Evolutionary conservation across 1,284 basidiomycete genomes (phyloP), one percentile per base, ranked within the genome.

Genomic region (Rhodofomes roseus): DNA sequence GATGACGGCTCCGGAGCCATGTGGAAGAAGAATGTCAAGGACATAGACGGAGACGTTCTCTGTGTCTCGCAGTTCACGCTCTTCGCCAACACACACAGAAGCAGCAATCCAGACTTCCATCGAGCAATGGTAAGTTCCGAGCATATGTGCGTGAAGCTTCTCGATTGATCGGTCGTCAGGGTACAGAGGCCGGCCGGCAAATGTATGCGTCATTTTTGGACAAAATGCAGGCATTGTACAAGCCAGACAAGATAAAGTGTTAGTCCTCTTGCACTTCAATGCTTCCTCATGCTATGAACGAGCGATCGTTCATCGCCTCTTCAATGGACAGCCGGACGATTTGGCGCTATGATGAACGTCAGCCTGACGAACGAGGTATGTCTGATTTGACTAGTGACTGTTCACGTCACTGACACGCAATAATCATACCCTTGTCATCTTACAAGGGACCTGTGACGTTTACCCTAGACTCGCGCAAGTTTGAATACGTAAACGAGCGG

Each of bases 321-420:
- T 55, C 56, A 37, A 57, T 56, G 57, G 60, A 58, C 61, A 95
- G 93, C 95, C 71, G 94, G 94, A n/a, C 80, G 79, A 67, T 96
- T 96, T 71, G 93, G 93, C 36, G 94, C 93, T 4, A 95, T 95
- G 93, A 96, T 96, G 94, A 82, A 87, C 59, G 92, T 96, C 54
- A 84, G 79, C 60, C 75, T 96, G 57, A 88, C 82, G 39, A 96
- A 96, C 71, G 93, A 96, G 77, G 93, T 90, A 72, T 58, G 79
- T 70, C n/a, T 16, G 16, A 39, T 39, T 39, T 9, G 4, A 39
- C 14, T 4, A 12, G 14, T n/a, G 46, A 18, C n/a, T 41, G 40
- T 18, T 41, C 16, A 7, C 16, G 22, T 43, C 41, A 22, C 43
- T 25, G 4, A 44, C 22, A 29, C 14, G 12, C 5, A 3, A 12